Evolutionary conservation across 2,329 filamentous ascomycete species (phyloP).

Genomic region (Neurospora crassa): DNA sequence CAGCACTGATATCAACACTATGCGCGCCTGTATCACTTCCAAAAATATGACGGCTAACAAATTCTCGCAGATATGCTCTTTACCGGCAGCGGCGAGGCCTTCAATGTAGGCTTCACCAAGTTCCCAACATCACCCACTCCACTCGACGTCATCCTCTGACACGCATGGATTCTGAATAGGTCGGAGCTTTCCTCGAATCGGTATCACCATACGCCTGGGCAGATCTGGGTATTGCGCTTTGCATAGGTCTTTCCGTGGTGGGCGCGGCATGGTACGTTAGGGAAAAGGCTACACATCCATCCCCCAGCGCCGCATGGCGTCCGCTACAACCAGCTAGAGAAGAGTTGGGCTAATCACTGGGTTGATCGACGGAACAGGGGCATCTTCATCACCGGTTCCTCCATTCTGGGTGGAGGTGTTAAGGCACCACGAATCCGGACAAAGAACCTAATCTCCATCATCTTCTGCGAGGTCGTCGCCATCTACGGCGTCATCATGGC

Average conservation of each 20-base stretch:
- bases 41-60: conserved; percentile 12
- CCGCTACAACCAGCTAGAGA: not conserved
- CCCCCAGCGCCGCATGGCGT: not conserved
- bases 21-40: conserved; percentile 1
- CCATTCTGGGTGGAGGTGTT: conserved; percentile 93
- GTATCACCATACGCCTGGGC: conserved; percentile 95
- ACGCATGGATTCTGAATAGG: conserved; percentile 34
- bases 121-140: not conserved
- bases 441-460: conserved; percentile 99
- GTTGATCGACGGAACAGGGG: conserved; percentile 53
- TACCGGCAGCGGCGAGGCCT: conserved; percentile 87
- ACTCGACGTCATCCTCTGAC: not conserved
- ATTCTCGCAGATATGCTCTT: conserved; percentile 82
- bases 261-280: conserved; percentile 86
- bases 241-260: conserved; percentile 91
- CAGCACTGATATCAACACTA: not conserved
- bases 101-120: conserved; percentile 58
- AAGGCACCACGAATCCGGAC: conserved; percentile 95
- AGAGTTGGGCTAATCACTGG: not conserved
- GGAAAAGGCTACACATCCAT: not conserved
- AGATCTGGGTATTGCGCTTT: conserved; percentile 79
- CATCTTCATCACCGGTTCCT: conserved; percentile 96
- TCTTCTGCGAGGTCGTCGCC: conserved; percentile 99
- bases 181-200: conserved; percentile 88
- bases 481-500: conserved; percentile 99